Percentiles rank a stretch among this genome's conserved stretches.
These are phyloP conservation scores for Fusarium pseudoanthophilum DNA, from an alignment of 2,329 filamentous ascomycete species.

Conservation along the genomic window DNA sequence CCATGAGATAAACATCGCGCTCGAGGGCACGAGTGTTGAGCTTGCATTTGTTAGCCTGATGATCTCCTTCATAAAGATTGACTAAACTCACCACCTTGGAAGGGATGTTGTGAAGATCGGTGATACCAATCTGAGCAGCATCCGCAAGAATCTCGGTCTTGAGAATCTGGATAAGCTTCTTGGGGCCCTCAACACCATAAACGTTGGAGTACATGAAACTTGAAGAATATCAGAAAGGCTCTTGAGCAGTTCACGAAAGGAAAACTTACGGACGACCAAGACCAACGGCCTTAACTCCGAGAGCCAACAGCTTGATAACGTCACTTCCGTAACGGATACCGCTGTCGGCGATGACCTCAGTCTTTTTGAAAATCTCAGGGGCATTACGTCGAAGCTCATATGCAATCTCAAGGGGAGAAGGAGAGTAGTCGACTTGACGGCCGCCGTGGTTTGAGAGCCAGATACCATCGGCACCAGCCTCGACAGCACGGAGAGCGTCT, in stretches of 20 bases:
- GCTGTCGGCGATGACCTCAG: slow-evolving; percentile 53
- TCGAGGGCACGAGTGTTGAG: slow-evolving; percentile 44
- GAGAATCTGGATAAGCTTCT: slow-evolving; percentile 58
- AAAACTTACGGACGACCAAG: slow-evolving; percentile 53
- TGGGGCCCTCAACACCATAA: slow-evolving; percentile 60
- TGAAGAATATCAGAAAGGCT: neutral
- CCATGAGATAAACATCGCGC: slow-evolving; percentile 40
- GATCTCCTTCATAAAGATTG: rapidly evolving
- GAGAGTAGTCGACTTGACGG: slow-evolving; percentile 52
- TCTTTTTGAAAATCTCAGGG: slow-evolving; percentile 50
- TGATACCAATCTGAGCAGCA: slow-evolving; percentile 50
- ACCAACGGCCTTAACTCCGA: slow-evolving; percentile 54
- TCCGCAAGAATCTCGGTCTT: slow-evolving; percentile 58
- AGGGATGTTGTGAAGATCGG: slow-evolving; percentile 40
- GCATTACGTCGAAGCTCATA: slow-evolving; percentile 51
- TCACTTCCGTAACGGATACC: slow-evolving; percentile 54
- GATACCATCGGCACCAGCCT: slow-evolving; percentile 50
- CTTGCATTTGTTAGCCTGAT: slow-evolving; percentile 17
- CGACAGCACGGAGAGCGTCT: slow-evolving; percentile 49
- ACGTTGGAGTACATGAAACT: slow-evolving; percentile 62
- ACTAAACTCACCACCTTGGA: slow-evolving; percentile 34
- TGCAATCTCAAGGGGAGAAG: slow-evolving; percentile 41
- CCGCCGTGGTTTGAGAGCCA: slow-evolving; percentile 56
- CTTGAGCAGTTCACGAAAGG: rapidly evolving
- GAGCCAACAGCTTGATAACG: slow-evolving; percentile 53